Evolutionary conservation across 2,329 filamentous ascomycete genomes (phyloP).

Genomic region (Graphilbum fragrans): DNA sequence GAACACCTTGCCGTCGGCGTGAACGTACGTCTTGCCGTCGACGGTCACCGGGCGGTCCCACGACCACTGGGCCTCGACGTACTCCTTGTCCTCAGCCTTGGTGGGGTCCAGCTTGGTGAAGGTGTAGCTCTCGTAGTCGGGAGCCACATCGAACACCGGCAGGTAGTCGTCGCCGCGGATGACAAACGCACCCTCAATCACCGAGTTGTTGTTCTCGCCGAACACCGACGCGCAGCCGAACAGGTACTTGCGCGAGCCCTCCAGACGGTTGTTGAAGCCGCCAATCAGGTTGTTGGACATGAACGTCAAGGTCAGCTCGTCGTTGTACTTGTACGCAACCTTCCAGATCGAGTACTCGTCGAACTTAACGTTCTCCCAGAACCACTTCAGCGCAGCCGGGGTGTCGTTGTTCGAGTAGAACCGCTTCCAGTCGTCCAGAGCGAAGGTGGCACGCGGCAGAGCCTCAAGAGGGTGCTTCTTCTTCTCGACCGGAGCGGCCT

Average conservation of each 20-base stretch:
- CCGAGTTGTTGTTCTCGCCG: conserved; percentile 75
- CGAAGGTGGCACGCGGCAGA: conserved; percentile 66
- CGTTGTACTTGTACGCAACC: conserved; percentile 97
- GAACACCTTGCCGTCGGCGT: conserved; percentile 95
- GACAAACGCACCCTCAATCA: conserved; percentile 89
- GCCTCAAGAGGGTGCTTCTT: conserved; percentile 97
- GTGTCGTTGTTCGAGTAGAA: conserved; percentile 96
- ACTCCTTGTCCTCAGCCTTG: conserved; percentile 74
- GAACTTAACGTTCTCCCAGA: conserved; percentile 93
- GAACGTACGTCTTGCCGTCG: conserved; percentile 78
- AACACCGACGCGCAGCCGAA: conserved; percentile 88
- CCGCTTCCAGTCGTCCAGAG: conserved; percentile 97
- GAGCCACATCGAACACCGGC: conserved; percentile 90
- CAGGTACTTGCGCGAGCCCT: conserved; percentile 95
- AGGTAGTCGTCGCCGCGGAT: conserved; percentile 80
- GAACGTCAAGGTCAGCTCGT: conserved; percentile 94
- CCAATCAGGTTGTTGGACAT: conserved; percentile 98
- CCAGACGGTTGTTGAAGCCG: conserved; percentile 95
- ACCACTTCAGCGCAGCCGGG: conserved; percentile 79
- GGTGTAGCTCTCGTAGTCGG: conserved; percentile 91
- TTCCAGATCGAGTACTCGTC: conserved; percentile 95
- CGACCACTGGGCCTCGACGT: conserved; percentile 76
- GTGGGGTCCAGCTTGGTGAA: conserved; percentile 93
- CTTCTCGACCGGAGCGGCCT: conserved; percentile 41
- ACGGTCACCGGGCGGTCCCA: conserved; percentile 79